Evolutionary conservation across 1,284 basidiomycete species (phyloP).

Genomic region (Pascua sp.): DNA sequence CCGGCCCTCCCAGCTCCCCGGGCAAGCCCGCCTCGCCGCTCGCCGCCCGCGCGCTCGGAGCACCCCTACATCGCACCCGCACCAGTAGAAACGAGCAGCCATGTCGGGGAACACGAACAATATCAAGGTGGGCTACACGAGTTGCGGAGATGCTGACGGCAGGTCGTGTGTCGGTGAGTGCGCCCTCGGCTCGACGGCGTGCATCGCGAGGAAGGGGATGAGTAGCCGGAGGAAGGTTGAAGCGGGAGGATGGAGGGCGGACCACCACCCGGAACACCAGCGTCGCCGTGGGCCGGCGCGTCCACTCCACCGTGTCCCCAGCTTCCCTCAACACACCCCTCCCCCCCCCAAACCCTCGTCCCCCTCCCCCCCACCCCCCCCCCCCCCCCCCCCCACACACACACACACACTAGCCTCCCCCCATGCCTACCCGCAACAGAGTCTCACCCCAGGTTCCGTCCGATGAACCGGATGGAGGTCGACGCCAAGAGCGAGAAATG

Average conservation of each 20-base stretch:
- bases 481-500: slow-evolving; percentile 88
- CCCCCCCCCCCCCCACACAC: not conserved
- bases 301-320: not conserved
- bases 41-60: too few species aligned
- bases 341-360: too few species aligned
- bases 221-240: too few species aligned
- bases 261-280: too few species aligned
- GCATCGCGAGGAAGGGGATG: too few species aligned
- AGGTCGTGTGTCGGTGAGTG: slow-evolving; percentile 22
- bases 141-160: not conserved
- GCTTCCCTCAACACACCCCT: not conserved
- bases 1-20: too few species aligned
- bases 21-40: too few species aligned
- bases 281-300: too few species aligned
- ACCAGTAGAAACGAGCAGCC: not conserved
- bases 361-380: not conserved
- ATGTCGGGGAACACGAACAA: slow-evolving; percentile 53
- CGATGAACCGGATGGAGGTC: slow-evolving; percentile 85
- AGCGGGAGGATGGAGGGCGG: too few species aligned
- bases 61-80: too few species aligned
- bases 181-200: too few species aligned
- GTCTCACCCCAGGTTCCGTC: slow-evolving; percentile 70
- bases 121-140: slow-evolving; percentile 47
- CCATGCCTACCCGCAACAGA: not conserved
- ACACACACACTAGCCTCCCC: not conserved